phyloP scores from a whole-genome alignment of 805 yeast species.

The Myxozyma neotropica region DNA sequence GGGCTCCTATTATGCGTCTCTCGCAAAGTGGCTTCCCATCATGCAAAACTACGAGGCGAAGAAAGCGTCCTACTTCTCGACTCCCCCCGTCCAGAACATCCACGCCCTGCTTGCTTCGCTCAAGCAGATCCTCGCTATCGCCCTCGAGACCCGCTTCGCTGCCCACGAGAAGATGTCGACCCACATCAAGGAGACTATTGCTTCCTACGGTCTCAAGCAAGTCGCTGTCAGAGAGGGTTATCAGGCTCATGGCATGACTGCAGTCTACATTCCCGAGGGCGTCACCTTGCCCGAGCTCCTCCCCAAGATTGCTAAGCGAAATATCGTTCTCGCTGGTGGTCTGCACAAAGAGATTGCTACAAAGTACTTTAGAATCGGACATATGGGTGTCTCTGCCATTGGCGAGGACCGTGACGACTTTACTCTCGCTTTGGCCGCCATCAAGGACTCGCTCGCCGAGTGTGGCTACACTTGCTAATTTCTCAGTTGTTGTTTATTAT shows the following conservation, averaged over 20 bases:
- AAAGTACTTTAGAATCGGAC: conserved; percentile 91
- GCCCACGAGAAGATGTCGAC: conserved; percentile 65
- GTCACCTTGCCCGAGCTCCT: conserved; percentile 69
- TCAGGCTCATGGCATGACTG: conserved; percentile 88
- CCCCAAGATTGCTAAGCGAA: conserved; percentile 57
- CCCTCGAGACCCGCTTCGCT: conserved; percentile 61
- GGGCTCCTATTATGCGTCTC: conserved; percentile 63
- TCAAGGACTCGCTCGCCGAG: conserved; percentile 56
- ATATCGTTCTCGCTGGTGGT: conserved; percentile 85
- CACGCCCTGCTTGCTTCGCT: conserved; percentile 79
- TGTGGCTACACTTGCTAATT: conserved; percentile 57
- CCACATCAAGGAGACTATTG: conserved; percentile 62
- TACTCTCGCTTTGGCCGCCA: conserved; percentile 51
- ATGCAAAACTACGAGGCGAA: conserved; percentile 85
- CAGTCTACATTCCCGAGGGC: conserved; percentile 78
- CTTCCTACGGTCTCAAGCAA: conserved; percentile 64
- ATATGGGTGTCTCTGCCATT: conserved; percentile 84
- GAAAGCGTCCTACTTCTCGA: conserved; percentile 84
- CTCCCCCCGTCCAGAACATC: conserved; percentile 89
- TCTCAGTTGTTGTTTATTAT: neutral
- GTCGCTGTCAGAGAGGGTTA: conserved; percentile 61
- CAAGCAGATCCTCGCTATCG: conserved; percentile 62
- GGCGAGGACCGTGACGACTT: conserved; percentile 59
- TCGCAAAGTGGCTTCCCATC: conserved; percentile 85
- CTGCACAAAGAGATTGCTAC: conserved; percentile 77